Conservation (phyloP, 106 monocot species). For the Cymbidium sinense region DNA sequence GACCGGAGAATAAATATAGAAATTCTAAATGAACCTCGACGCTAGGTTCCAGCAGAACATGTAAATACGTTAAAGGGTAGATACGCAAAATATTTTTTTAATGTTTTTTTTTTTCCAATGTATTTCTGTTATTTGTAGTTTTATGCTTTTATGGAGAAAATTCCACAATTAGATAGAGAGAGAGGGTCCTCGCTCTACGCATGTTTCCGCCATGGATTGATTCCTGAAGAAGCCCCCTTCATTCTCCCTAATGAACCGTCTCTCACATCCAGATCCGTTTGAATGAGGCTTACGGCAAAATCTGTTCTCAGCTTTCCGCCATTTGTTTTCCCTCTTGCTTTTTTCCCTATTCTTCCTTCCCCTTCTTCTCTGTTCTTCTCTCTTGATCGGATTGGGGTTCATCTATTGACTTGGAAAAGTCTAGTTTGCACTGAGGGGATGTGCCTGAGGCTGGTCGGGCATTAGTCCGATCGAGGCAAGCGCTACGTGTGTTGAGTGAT, state of each 20-base stretch:
- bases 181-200: slow-evolving; percentile 12
- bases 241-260: not conserved
- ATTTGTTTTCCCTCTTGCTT: not conserved
- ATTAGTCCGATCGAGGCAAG: slow-evolving; percentile 3
- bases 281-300: slow-evolving; percentile 6
- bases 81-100: too few relatives aligned
- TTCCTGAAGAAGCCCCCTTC: slow-evolving; percentile 1
- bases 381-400: not conserved
- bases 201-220: slow-evolving; percentile 21
- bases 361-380: not conserved
- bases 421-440: not conserved
- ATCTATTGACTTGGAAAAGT: not conserved
- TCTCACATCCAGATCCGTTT: not conserved
- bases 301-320: not conserved
- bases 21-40: too few relatives aligned
- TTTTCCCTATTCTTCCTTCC: not conserved
- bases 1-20: too few relatives aligned
- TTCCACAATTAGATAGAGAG: slow-evolving; percentile 8
- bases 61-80: too few relatives aligned
- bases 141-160: not conserved
- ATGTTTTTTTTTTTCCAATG: not conserved
- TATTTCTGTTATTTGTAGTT: not conserved
- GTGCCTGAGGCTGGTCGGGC: not conserved
- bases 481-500: slow-evolving; percentile 12
- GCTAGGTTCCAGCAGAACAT: too few relatives aligned